phyloP scores from a whole-genome alignment of 345 rosid genomes.

The Gossypium stocksii region DNA sequence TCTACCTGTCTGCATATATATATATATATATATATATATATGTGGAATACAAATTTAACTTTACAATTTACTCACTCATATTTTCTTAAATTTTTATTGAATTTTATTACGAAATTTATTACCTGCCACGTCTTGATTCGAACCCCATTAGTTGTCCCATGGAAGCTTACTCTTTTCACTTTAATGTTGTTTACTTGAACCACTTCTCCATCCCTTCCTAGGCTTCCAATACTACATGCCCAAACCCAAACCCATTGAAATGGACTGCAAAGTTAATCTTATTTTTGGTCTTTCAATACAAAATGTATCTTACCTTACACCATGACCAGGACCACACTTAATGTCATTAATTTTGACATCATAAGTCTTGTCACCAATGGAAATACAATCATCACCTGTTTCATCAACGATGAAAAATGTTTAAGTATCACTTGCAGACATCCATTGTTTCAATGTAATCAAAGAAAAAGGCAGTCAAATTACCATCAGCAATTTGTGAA shows the following conservation, averaged over 20 bases:
- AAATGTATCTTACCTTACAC: slow-evolving; percentile 21
- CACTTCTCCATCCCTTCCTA: slow-evolving; percentile 18
- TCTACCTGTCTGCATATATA: slow-evolving; percentile 18
- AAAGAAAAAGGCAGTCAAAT: background rate
- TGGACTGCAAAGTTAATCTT: no score
- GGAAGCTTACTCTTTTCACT: slow-evolving; percentile 10
- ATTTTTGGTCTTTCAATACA: no score
- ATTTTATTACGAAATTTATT: background rate
- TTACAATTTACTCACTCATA: background rate
- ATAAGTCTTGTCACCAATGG: slow-evolving; percentile 15
- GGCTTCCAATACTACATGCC: slow-evolving; percentile 30
- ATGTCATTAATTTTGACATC: slow-evolving; percentile 7
- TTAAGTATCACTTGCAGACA: background rate
- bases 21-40: background rate
- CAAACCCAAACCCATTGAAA: background rate
- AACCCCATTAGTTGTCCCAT: slow-evolving; percentile 29
- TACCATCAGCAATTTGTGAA: slow-evolving; percentile 24
- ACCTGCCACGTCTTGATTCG: slow-evolving; percentile 42
- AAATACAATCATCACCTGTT: slow-evolving; percentile 34
- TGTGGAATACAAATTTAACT: background rate
- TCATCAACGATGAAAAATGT: background rate
- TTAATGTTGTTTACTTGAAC: slow-evolving; percentile 21
- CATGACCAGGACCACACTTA: slow-evolving; percentile 34
- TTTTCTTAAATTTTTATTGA: background rate
- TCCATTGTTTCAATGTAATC: no score